These are phyloP conservation scores for Phytophthora gonapodyides DNA, from an alignment of 352 stramenopile species.

Conservation along the genomic window DNA sequence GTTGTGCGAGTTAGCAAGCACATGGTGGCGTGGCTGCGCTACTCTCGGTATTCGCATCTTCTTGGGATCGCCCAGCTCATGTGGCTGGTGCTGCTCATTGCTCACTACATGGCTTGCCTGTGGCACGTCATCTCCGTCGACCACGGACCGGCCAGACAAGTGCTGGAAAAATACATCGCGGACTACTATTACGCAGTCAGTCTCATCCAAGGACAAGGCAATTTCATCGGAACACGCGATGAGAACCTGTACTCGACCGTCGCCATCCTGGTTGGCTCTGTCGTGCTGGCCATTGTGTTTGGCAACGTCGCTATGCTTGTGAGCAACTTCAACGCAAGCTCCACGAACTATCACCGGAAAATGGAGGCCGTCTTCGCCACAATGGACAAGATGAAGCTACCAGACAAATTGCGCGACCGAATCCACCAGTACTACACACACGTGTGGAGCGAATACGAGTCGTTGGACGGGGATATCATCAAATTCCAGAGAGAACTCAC, in stretches of 20 bases:
- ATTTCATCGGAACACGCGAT: conserved; percentile 2
- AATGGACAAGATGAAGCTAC: conserved; percentile 57
- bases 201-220: conserved; percentile 58
- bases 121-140: conserved; percentile 39
- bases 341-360: conserved; percentile 59
- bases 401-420: conserved; percentile 35
- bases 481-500: conserved; percentile 47
- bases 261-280: conserved; percentile 46
- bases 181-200: conserved; percentile 39
- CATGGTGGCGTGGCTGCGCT: conserved; percentile 31
- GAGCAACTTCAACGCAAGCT: conserved; percentile 53
- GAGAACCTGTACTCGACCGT: conserved; percentile 41
- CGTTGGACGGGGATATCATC: conserved; percentile 39
- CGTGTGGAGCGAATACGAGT: conserved; percentile 50
- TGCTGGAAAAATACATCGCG: conserved; percentile 43
- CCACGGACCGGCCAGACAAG: no score
- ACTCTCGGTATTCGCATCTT: conserved; percentile 38
- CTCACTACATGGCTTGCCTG: conserved; percentile 52
- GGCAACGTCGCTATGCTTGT: conserved; percentile 61
- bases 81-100: conserved; percentile 39
- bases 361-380: conserved; percentile 59
- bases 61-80: conserved; percentile 42
- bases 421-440: conserved; percentile 56
- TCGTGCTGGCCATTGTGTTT: conserved; percentile 61
- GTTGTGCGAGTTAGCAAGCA: conserved; percentile 29